Evolutionary conservation across 2,329 filamentous ascomycete genomes (phyloP).

Genomic region (Parastagonospora avenae): DNA sequence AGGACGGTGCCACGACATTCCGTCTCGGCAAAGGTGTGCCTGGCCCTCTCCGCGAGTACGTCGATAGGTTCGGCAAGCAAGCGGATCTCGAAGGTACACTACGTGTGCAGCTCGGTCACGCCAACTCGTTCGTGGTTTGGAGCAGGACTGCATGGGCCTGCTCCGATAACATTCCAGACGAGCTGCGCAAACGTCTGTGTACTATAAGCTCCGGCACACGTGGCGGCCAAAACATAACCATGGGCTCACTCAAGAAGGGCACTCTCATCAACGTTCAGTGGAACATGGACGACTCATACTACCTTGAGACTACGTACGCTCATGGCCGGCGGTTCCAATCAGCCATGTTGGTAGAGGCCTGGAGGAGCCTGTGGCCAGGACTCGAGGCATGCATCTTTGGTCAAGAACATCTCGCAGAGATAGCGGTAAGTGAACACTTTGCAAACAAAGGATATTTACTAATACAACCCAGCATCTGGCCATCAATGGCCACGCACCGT

Average conservation of each 20-base stretch:
- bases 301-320: conserved; percentile 8
- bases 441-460: conserved; percentile 1
- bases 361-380: conserved; percentile 23
- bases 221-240: conserved; percentile 3
- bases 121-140: conserved; percentile 32
- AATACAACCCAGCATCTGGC: conserved; percentile 22
- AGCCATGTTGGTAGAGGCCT: conserved; percentile 12
- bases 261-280: conserved; percentile 10
- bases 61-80: conserved; percentile 3
- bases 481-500: conserved; percentile 24
- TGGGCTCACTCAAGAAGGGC: conserved; percentile 16
- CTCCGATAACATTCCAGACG: conserved; percentile 11
- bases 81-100: conserved; percentile 7
- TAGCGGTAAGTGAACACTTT: conserved; percentile 22
- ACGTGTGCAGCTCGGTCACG: conserved; percentile 32
- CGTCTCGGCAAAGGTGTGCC: conserved; percentile 17
- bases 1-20: conserved; percentile 9
- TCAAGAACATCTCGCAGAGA: conserved; percentile 8
- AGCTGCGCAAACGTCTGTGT: conserved; percentile 8
- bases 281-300: conserved; percentile 30
- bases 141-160: conserved; percentile 21
- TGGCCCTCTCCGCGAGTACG: conserved; percentile 8
- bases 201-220: conserved; percentile 8
- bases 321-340: conserved; percentile 19
- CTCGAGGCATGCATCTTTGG: background rate